Conservation (phyloP, 768 basidiomycete species). For the Sutorius australiensis region DNA sequence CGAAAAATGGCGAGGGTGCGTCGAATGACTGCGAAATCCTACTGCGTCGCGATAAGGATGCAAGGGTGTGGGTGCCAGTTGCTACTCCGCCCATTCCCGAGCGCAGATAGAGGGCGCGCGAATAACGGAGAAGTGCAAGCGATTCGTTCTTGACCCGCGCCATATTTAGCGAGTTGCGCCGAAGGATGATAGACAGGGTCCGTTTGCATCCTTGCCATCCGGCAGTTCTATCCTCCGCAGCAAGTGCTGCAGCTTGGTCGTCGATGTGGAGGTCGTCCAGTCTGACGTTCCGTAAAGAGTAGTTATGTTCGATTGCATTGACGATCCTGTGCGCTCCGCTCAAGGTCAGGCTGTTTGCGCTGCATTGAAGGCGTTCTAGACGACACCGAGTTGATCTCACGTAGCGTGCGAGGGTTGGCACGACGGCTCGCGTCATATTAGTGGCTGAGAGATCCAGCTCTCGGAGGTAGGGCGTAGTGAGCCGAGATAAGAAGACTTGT, state of each 20-base stretch:
- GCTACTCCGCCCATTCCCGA: constrained; percentile 13
- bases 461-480: constrained; percentile 46
- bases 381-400: constrained; percentile 49
- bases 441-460: constrained; percentile 56
- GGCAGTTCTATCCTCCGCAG: constrained; percentile 19
- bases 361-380: constrained; percentile 49
- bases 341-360: constrained; percentile 51
- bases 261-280: constrained; percentile 43
- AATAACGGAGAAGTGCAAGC: constrained; percentile 45
- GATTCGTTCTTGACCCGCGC: constrained; percentile 43
- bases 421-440: constrained; percentile 41
- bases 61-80: not conserved
- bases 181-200: constrained; percentile 32
- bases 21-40: constrained; percentile 6
- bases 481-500: constrained; percentile 44
- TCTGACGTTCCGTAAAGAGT: constrained; percentile 45
- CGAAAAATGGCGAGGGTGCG: constrained; percentile 30
- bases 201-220: constrained; percentile 33
- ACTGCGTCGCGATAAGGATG: constrained; percentile 3
- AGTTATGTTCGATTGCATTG: constrained; percentile 46
- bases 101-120: constrained; percentile 49
- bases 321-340: constrained; percentile 44
- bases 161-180: constrained; percentile 43
- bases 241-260: constrained; percentile 26
- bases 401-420: constrained; percentile 44